These are phyloP conservation scores for Rhizoclosmatium globosum DNA, from an alignment of 192 early-diverging fungal genomes.

Conservation along the genomic window DNA sequence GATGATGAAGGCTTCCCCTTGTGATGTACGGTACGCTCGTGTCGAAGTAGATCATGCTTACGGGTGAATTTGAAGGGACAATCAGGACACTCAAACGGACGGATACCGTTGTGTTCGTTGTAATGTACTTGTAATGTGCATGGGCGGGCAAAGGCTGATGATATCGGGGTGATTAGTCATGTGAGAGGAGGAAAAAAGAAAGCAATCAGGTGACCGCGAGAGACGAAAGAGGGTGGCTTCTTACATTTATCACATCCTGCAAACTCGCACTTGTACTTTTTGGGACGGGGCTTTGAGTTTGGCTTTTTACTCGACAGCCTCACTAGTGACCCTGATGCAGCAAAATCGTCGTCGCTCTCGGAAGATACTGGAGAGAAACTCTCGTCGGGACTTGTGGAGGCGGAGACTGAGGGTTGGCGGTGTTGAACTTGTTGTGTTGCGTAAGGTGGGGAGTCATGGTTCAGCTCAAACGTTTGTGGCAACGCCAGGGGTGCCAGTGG, in stretches of 20 bases:
- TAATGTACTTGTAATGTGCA: background rate
- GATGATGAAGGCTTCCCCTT: background rate
- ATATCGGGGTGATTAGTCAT: background rate
- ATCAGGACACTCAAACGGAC: background rate
- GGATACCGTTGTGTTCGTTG: background rate
- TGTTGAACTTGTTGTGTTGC: too few relatives aligned
- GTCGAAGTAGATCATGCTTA: constrained; percentile 1
- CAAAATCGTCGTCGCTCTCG: too few relatives aligned
- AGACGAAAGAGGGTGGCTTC: background rate
- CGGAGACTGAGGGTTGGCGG: too few relatives aligned
- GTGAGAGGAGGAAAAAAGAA: too few relatives aligned
- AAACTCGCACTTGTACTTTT: background rate
- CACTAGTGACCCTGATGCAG: too few relatives aligned
- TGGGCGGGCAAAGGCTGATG: background rate
- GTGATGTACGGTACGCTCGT: constrained; percentile 8
- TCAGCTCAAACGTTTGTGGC: too few relatives aligned
- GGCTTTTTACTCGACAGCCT: too few relatives aligned
- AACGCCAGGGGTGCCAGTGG: too few relatives aligned
- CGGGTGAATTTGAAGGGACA: constrained; percentile 3
- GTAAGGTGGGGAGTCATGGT: too few relatives aligned
- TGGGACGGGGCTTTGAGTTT: background rate
- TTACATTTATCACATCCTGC: background rate
- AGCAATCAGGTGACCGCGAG: background rate
- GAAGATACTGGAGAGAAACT: too few relatives aligned
- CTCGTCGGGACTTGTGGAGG: too few relatives aligned